Base-by-base conservation (phyloP, 306 rosid genomes). In the Cucurbita moschata region DNA sequence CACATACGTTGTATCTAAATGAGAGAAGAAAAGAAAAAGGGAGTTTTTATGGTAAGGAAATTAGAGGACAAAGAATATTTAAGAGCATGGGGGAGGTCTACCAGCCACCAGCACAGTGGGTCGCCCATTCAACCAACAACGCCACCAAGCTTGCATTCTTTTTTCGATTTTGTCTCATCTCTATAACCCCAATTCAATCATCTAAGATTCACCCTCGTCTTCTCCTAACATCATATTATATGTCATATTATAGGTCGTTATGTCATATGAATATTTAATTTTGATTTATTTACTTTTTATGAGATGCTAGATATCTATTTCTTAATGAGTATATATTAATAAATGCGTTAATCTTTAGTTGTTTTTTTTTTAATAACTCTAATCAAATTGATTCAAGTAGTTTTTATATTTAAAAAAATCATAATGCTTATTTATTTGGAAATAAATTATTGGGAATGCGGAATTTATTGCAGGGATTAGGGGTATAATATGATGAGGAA, bases 41-140 rank as follows among this genome's bases (percentile, higher is more conserved):
- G 35, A 10, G 61, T 7, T 63, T 63, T 63, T 7, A 63, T 64
- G 71, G 71, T 42, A 64, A 2, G 51, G 51, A 64, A 65, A 65
- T 65, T 65, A 65, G 52, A 65, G 30, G 71, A 65, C 75, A 52
- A 52, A 71, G 50, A 53, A 53, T 72, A 56, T 51, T 72, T 40
- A 72, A 19, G 62, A 38, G 57, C 23, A 35, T 30, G 49, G 15
- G 26, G 47, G 47, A 71, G 62, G 62, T 72, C 63, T 19, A 47
- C 37, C 50, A 71, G 73, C 88, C 86, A 85, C 87, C 86, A 85
- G 78, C 85, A 86, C 76, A 59, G 76, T 86, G 87, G 90, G 83
- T 78, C 80, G 82, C 76, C 83, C 85, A 78, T 77, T 73, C 55
- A 57, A 19, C 77, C 75, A 73, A 42, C 60, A 62, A 76, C 73